Evolutionary conservation across 2,329 filamentous ascomycete genomes (phyloP), one percentile per base, ranked within the genome.

Genomic region (Macrophomina pseudophaseolina): DNA sequence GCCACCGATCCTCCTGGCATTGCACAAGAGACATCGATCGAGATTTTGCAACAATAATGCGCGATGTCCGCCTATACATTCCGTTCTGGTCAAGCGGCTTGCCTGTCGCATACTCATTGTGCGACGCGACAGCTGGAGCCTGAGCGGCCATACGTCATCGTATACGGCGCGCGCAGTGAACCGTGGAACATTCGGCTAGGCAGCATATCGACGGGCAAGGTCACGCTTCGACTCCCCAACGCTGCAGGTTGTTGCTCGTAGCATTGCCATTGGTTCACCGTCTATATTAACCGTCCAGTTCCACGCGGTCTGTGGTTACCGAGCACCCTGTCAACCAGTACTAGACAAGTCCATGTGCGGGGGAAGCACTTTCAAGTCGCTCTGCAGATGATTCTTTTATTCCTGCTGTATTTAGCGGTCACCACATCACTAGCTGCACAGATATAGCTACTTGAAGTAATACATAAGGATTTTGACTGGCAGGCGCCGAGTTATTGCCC

Each of bases 231-330:
- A 23, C 63, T 35, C 44, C 63, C 51, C 49, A 23, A 3, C 16
- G 51, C 51, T 48, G 63, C 52, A 65, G 63, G 12, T 30, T 9
- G 63, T 42, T 65, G 52, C 42, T 32, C 40, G 32, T 38, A 32
- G 30, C 52, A 46, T 38, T 30, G 32, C 38, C 40, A 64, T 44
- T 64, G 49, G 49, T 40, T 64, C 49, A 53, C 52, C 35, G 48
- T 28, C 46, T 38, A 33, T 48, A 51, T 40, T 16, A 42, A 16
- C 6, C 2, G 62, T 49, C 18, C 11, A 54, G n/a, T 16, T 30
- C 49, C 54, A 51, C 32, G 38, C 49, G 32, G 16, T 30, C 28
- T 35, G 52, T 54, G 52, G 52, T 16, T 18, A 32, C 16, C 16
- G 16, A 33, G 14, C 52, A 8, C 46, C 40, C 52, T 46, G 63